Conservation (phyloP, 305 asterid genomes). For the Solanum hybrid region DNA sequence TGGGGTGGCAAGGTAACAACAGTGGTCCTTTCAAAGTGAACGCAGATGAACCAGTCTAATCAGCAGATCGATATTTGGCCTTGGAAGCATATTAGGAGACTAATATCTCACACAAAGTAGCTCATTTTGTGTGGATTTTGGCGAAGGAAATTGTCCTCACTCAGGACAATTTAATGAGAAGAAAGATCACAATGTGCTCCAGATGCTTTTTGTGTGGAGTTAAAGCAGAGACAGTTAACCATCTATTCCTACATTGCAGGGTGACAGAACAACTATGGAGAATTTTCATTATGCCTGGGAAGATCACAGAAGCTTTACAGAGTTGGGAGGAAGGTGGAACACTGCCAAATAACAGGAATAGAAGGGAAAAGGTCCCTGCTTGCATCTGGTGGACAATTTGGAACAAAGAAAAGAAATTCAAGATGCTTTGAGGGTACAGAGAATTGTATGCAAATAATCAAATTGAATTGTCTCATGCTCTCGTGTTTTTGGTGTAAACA, state of each 20-base stretch:
- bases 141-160: neutral
- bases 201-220: neutral
- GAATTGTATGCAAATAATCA: neutral
- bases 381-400: neutral
- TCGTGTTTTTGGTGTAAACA: neutral
- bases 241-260: neutral
- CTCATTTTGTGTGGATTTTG: neutral
- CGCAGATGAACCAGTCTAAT: neutral
- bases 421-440: neutral
- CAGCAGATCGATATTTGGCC: neutral
- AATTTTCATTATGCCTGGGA: neutral
- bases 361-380: neutral
- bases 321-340: neutral
- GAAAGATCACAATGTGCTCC: neutral
- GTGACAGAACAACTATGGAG: neutral
- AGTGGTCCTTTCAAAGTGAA: neutral
- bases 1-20: neutral
- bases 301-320: neutral
- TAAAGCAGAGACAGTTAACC: neutral
- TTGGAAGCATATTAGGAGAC: neutral
- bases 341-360: neutral
- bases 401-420: neutral
- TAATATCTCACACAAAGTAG: neutral
- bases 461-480: neutral
- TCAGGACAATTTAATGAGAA: neutral